Conservation (phyloP, 352 stramenopile genomes). For the Phytopythium mirpurense region DNA sequence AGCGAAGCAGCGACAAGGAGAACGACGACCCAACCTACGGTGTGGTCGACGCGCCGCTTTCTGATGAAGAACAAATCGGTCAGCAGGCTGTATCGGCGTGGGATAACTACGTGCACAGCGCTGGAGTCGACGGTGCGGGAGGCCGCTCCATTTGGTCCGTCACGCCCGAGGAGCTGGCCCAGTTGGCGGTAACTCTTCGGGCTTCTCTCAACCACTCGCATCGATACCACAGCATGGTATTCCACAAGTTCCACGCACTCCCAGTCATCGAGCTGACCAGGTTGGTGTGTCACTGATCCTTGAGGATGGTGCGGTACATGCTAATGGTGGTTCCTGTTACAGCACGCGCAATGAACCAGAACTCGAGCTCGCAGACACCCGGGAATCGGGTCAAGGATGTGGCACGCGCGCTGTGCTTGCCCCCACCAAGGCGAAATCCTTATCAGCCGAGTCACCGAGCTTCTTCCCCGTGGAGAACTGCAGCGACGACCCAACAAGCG, state of each 20-base stretch:
- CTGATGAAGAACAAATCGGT: neutral
- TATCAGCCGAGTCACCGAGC: constrained; percentile 35
- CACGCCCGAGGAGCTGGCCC: constrained; percentile 22
- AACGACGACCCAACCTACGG: neutral
- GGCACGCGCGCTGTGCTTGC: neutral
- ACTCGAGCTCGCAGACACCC: neutral
- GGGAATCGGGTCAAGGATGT: neutral
- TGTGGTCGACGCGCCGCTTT: neutral
- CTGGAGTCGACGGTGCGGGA: neutral
- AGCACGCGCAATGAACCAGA: neutral
- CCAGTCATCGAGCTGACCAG: constrained; percentile 12
- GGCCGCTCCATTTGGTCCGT: constrained; percentile 30
- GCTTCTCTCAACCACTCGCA: neutral
- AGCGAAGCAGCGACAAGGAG: neutral
- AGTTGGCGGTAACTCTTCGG: constrained; percentile 5
- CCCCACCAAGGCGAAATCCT: constrained; percentile 19
- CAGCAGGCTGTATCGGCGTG: neutral
- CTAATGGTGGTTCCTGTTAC: too few relatives aligned
- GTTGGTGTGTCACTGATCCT: neutral
- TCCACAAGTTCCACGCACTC: constrained; percentile 30
- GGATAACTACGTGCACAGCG: neutral
- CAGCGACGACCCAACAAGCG: constrained; percentile 13
- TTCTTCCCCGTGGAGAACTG: constrained; percentile 27
- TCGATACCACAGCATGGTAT: neutral
- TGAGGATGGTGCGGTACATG: too few relatives aligned